Base-by-base conservation (phyloP, 768 basidiomycete species). In the Botryobasidium botryosum region DNA sequence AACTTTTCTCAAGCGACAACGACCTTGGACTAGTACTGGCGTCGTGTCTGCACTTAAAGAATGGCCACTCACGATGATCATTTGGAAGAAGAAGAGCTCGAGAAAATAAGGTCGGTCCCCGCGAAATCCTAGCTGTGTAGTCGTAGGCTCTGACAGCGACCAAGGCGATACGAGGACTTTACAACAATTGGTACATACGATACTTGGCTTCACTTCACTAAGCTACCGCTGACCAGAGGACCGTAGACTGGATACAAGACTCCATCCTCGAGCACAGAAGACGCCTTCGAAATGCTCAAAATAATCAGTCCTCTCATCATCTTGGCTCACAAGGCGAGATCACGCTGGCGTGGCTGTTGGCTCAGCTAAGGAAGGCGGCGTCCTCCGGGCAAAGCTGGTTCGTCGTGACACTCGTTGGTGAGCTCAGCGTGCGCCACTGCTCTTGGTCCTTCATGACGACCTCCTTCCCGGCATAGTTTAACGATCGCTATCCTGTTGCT, bases 221-320 rank as follows among this genome's bases (percentile, higher is more conserved):
- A 41, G 43, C 53, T 49, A 50, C 39, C 41, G 25, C 46, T 40
- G 44, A 45, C 47, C 15, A 33, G 2, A 6, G 23, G 27, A 51
- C 45, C 38, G 27, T 20, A 94, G 92, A 97, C 59, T 97, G 92
- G 92, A 83, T 97, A 39, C 84, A 94, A 55, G 92, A 97, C 63
- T 85, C 88, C 2, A 74, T 90, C 35, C 70, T 84, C 26, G 92
- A 97, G 57, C 71, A 88, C 23, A 81, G 79, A 50, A 67, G 83
- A 53, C 77, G 86, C 20, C 66, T 81, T 53, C 71, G 76, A 47
- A 69, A 71, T 51, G 65, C 70, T n/a, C 68, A 66, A 40, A 65
- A 59, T 62, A 23, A 62, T 56, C n/a, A n/a, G n/a, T n/a, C n/a
- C n/a, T n/a, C n/a, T n/a, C n/a, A n/a, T n/a, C n/a, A n/a, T 46